These are phyloP conservation scores for Cyclotella sp. DNA, from an alignment of 108 stramenopile species.

Conservation along the genomic window DNA sequence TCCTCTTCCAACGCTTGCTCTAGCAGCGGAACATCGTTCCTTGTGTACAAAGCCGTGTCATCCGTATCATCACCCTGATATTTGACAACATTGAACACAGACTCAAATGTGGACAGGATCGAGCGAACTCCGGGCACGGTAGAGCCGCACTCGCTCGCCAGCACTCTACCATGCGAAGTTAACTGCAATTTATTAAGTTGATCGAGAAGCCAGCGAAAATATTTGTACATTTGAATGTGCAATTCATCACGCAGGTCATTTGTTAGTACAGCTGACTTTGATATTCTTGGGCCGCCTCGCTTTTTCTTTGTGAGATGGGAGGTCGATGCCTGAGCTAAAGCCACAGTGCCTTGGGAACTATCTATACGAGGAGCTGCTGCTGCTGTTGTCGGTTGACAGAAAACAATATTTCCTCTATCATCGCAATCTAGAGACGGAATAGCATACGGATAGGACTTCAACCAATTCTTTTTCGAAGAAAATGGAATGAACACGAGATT, in stretches of 20 bases:
- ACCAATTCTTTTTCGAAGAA: not conserved
- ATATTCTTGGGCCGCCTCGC: constrained; percentile 1
- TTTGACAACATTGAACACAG: not conserved
- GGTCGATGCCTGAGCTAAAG: not conserved
- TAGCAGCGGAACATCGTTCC: not conserved
- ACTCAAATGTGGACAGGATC: not conserved
- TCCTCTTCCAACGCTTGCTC: constrained; percentile 3
- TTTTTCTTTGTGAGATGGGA: not conserved
- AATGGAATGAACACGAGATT: constrained; percentile 3
- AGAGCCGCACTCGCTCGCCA: not conserved
- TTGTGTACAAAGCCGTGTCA: not conserved
- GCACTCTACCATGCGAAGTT: not conserved
- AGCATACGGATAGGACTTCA: constrained; percentile 6
- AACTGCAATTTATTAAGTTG: not conserved
- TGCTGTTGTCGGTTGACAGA: not conserved
- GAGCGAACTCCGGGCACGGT: not conserved
- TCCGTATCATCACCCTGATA: not conserved
- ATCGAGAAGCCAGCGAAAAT: constrained; percentile 1
- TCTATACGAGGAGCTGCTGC: not conserved
- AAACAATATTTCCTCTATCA: not conserved
- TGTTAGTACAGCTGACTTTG: not conserved
- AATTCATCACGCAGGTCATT: constrained; percentile 12
- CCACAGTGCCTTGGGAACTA: not conserved
- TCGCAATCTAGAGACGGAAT: not conserved
- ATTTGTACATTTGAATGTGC: constrained; percentile 14